Evolutionary conservation across 768 basidiomycete genomes (phyloP), one percentile per base, ranked within the genome.

Genomic region (Termitomyces sp.): DNA sequence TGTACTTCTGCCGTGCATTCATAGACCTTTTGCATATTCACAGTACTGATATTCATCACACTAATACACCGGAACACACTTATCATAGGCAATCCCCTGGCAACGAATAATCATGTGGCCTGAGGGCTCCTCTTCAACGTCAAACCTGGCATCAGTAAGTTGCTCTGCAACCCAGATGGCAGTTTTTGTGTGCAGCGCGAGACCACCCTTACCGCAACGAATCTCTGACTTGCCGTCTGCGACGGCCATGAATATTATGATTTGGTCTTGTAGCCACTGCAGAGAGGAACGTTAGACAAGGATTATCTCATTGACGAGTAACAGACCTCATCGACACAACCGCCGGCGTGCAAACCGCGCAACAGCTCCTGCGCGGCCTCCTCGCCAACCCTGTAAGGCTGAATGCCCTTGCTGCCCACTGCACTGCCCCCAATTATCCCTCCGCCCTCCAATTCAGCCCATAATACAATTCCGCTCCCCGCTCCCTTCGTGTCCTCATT

Each of bases 141-240:
- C 73, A 69, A 92, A 93, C 61, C 76, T 84, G 28, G 89, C 90
- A 12, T 81, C 80, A 1, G 91, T 86, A 51, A 93, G 76, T 65
- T 83, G 80, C 67, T 90, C 83, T 0, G 88, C 86, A 3, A 91
- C 73, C 81, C 88, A 89, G 40, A 93, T 90, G 0, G 91, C 91
- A 8, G 91, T 84, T 59, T 78, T 80, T 7, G 91, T 91, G 73
- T 92, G 91, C 63, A 89, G 71, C 22, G 81, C 85, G 38, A 92
- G 66, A 4, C 84, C 88, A 2, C 84, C 82, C 28, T 74, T 81
- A 24, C 80, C 80, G 61, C 80, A 81, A 50, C 76, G 78, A 32
- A 92, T 76, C 56, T 75, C 76, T 12, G 89, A 91, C 28, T 66
- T 79, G 4, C 89, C 89, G 53, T 85, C 72, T 9, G 90, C 89